Conservation (phyloP, 371 early-diverging fungal genomes). For the Rhizopus arrhizus region DNA sequence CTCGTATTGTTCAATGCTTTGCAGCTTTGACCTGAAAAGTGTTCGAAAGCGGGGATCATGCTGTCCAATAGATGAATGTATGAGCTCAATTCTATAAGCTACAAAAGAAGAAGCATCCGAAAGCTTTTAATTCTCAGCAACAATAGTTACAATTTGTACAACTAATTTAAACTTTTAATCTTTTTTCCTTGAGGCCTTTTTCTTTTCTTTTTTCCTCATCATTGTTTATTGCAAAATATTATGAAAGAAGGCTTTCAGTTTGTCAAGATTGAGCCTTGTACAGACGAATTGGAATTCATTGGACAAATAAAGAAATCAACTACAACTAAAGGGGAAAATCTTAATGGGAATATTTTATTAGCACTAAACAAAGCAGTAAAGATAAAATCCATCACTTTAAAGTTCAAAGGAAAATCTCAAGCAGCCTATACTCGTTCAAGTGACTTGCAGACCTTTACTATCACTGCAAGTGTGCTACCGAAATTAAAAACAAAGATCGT, state of each 20-base stretch:
- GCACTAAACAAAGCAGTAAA: conserved; percentile 30
- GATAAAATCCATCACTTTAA: conserved; percentile 35
- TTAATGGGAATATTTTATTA: conserved; percentile 32
- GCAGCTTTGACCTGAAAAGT: neutral
- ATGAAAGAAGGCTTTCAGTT: conserved; percentile 36
- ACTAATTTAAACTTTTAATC: neutral
- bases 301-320: conserved; percentile 27
- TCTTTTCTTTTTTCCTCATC: neutral
- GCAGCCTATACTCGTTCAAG: conserved; percentile 5
- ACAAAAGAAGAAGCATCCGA: neutral
- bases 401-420: conserved; percentile 28
- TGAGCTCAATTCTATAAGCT: too few species aligned
- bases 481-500: conserved; percentile 19
- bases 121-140: conserved; percentile 2
- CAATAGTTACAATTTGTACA: neutral
- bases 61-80: neutral
- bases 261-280: conserved; percentile 34
- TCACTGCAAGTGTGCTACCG: conserved; percentile 14
- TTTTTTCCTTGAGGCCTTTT: neutral
- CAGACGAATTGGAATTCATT: conserved; percentile 31
- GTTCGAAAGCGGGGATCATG: too few species aligned
- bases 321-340: conserved; percentile 20
- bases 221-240: neutral
- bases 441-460: conserved; percentile 13
- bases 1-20: neutral